These are phyloP conservation scores for Aspergillus caelatus DNA, from an alignment of 2,329 filamentous ascomycete species.

Conservation along the genomic window DNA sequence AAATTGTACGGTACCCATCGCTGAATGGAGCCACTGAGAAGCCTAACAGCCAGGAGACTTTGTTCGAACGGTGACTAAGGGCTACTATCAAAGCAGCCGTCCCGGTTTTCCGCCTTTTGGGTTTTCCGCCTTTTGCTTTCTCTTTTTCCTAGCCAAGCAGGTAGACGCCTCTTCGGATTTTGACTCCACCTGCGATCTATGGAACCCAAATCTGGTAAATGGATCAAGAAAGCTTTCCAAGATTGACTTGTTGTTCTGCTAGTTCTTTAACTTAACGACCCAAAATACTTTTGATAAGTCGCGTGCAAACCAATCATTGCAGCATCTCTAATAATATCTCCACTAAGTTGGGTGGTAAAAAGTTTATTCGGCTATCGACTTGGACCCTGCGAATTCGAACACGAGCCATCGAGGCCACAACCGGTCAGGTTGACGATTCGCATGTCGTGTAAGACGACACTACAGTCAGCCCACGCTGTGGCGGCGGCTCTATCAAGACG, in stretches of 20 bases:
- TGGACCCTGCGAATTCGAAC: conserved; percentile 10
- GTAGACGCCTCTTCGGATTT: not conserved
- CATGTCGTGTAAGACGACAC: conserved; percentile 12
- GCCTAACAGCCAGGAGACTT: not conserved
- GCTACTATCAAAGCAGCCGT: not conserved
- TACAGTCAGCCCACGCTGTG: conserved; percentile 15
- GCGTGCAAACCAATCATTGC: not conserved
- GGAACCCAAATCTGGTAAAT: not conserved
- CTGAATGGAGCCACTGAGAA: not conserved
- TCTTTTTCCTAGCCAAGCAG: not conserved
- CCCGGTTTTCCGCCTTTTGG: not conserved
- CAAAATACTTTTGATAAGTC: not conserved
- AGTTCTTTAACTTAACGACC: not conserved
- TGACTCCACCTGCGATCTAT: not conserved
- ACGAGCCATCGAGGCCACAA: conserved; percentile 13
- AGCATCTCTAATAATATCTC: conserved; percentile 7
- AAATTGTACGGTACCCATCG: not conserved
- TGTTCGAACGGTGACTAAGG: not conserved
- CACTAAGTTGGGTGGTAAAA: not conserved
- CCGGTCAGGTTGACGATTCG: conserved; percentile 12
- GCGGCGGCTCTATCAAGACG: conserved; percentile 11
- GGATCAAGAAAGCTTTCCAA: not conserved
- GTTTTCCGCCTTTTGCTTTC: not conserved
- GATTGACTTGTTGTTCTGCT: not conserved
- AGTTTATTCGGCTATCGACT: conserved; percentile 1